Base-by-base conservation (phyloP, 1,284 basidiomycete species). In the Microstroma glucosiphilum region DNA sequence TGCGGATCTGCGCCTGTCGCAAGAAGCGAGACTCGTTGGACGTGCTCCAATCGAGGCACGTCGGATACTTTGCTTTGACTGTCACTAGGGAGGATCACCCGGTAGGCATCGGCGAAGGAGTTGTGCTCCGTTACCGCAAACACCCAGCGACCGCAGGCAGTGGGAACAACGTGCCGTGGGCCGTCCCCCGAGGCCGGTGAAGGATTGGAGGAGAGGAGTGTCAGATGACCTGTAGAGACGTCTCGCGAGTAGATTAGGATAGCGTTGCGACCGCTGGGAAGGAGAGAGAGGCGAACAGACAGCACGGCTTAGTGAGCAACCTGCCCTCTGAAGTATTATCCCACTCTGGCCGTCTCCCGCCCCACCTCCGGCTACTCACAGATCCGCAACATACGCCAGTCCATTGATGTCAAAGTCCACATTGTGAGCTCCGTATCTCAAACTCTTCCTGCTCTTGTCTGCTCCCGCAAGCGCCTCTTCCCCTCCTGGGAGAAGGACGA, bases 111-210 rank as follows among this genome's bases (percentile, higher is more conserved):
- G 23, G 72, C 63, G 40, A 51, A 73, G 30, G 68, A 70, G 19
- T 68, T 69, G 41, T 77, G 76, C 57, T 77, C 76, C 8, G 76
- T 77, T 0, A 77, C 73, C 0, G 67, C 65, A 40, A 69, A 75
- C 1, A 73, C 41, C 21, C 71, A 49, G 19, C 68, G 56, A 8
- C 68, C 68, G 25, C 64, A 46, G 1, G 69, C 65, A n/a, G 70
- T 70, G 0, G 75, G 68, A 21, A 76, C 71, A 0, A 64, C 57
- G 60, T 77, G 76, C 40, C 76, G 42, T 11, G 76, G 76, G 3
- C 74, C 76, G 64, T 77, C 76, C 3, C 60, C 62, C 1, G 57
- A n/a, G 1, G 56, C 1, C 15, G 63, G 59, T 46, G 64, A 66
- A 4, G 49, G 51, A 0, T 66, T 56, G 41, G 70, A 64, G 19